phyloP scores from a whole-genome alignment of 225 moss, liverwort and hornwort genomes.

The Pseudisothecium myosuroides region DNA sequence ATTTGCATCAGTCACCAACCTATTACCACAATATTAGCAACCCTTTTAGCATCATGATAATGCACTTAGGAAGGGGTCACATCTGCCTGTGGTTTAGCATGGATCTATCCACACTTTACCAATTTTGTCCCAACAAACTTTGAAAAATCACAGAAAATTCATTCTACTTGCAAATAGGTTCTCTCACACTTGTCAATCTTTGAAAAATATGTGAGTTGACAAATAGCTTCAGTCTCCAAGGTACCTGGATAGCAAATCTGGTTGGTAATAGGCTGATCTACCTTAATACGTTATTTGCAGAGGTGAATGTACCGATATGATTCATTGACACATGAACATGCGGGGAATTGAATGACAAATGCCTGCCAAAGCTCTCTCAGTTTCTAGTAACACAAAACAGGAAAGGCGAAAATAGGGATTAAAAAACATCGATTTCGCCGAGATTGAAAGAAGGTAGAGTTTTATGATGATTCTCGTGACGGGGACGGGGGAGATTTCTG shows the following conservation, averaged over 20 bases:
- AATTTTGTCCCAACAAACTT: background rate
- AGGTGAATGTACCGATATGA: background rate
- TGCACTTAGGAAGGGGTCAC: background rate
- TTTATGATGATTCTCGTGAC: background rate
- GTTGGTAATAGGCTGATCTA: background rate
- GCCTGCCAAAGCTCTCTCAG: too few species aligned
- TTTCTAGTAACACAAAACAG: background rate
- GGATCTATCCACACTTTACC: background rate
- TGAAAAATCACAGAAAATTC: background rate
- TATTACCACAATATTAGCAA: background rate
- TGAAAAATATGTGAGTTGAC: background rate
- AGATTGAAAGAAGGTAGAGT: background rate
- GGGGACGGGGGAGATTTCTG: background rate
- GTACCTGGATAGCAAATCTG: background rate
- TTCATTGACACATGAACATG: background rate
- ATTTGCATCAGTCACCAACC: fast-evolving
- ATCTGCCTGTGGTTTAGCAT: fast-evolving
- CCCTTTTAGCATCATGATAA: background rate
- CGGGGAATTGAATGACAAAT: background rate
- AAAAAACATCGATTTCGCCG: background rate
- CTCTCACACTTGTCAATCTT: background rate
- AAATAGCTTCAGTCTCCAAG: background rate
- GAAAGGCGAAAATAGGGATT: background rate
- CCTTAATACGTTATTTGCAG: background rate
- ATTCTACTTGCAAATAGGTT: background rate